These are phyloP conservation scores for Theileria annulata DNA, from an alignment of 169 alveolate species.

Conservation along the genomic window DNA sequence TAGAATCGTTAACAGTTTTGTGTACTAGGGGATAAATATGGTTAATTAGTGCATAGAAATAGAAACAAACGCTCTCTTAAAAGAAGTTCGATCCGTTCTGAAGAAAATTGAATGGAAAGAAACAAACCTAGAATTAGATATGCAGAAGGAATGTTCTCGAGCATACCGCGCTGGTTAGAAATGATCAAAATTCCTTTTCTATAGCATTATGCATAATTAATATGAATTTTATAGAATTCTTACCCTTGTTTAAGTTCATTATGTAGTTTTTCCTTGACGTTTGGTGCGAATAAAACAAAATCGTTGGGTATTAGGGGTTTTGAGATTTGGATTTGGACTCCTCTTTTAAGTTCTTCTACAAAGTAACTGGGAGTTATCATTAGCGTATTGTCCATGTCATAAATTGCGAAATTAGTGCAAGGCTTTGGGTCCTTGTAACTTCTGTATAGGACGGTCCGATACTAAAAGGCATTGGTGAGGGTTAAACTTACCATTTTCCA, in stretches of 20 bases:
- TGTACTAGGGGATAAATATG: too few species aligned
- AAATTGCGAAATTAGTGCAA: slow-evolving; percentile 41
- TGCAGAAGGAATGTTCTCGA: slow-evolving; percentile 18
- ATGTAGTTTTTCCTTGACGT: slow-evolving; percentile 44
- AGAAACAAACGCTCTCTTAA: slow-evolving; percentile 58
- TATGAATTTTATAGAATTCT: background rate
- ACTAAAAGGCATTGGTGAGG: slow-evolving; percentile 6
- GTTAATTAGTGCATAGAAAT: background rate
- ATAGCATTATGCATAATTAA: background rate
- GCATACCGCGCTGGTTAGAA: slow-evolving; percentile 59
- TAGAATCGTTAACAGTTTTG: background rate
- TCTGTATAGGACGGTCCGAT: slow-evolving; percentile 46
- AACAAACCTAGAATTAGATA: slow-evolving; percentile 42
- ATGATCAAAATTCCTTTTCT: slow-evolving; percentile 49
- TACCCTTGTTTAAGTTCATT: slow-evolving; percentile 47
- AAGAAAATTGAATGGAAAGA: too few species aligned
- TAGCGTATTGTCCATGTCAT: slow-evolving; percentile 65
- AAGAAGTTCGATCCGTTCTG: slow-evolving; percentile 44
- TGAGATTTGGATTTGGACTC: slow-evolving; percentile 11
- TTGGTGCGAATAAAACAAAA: slow-evolving; percentile 44
- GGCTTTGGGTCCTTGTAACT: slow-evolving; percentile 57
- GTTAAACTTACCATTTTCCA: slow-evolving; percentile 13
- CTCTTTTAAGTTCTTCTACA: slow-evolving; percentile 46
- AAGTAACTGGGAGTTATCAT: slow-evolving; percentile 65
- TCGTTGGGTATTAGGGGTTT: slow-evolving; percentile 61